These are phyloP conservation scores for Eragrostis curvula DNA, from an alignment of 176 grass and related monocot genomes.

Conservation along the genomic window DNA sequence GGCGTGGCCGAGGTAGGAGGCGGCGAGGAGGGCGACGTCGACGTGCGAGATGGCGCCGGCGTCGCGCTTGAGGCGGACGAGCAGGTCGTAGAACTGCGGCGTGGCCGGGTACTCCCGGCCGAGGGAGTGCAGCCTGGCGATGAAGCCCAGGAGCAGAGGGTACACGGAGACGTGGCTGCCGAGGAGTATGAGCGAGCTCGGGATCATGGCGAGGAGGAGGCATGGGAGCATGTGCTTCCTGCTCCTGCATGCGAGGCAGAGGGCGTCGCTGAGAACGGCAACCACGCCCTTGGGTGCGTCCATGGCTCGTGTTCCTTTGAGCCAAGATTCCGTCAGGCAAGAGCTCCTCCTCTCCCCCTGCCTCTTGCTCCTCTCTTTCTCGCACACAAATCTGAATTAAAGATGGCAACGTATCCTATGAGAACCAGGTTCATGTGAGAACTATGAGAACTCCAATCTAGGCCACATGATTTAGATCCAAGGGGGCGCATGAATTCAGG, in stretches of 20 bases:
- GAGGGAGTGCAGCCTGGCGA: slow-evolving; percentile 44
- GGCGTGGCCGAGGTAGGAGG: slow-evolving; percentile 18
- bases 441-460: too few relatives aligned
- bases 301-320: not conserved
- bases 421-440: too few relatives aligned
- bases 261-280: slow-evolving; percentile 38
- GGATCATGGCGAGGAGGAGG: slow-evolving; percentile 29
- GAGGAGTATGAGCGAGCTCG: slow-evolving; percentile 24
- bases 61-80: slow-evolving; percentile 36
- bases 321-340: not conserved
- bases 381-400: not conserved
- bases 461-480: too few relatives aligned
- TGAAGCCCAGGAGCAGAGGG: slow-evolving; percentile 19
- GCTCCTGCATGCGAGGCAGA: slow-evolving; percentile 28
- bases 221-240: slow-evolving; percentile 45
- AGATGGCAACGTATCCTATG: too few relatives aligned
- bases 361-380: not conserved
- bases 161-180: slow-evolving; percentile 27
- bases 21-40: not conserved
- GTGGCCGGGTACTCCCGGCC: slow-evolving; percentile 31
- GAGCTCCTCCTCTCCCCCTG: not conserved
- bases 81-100: slow-evolving; percentile 41
- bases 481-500: too few relatives aligned
- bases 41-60: not conserved
- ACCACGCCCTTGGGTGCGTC: slow-evolving; percentile 21